Base-by-base conservation (phyloP, 106 monocot species). In the Phalaenopsis aphrodite region DNA sequence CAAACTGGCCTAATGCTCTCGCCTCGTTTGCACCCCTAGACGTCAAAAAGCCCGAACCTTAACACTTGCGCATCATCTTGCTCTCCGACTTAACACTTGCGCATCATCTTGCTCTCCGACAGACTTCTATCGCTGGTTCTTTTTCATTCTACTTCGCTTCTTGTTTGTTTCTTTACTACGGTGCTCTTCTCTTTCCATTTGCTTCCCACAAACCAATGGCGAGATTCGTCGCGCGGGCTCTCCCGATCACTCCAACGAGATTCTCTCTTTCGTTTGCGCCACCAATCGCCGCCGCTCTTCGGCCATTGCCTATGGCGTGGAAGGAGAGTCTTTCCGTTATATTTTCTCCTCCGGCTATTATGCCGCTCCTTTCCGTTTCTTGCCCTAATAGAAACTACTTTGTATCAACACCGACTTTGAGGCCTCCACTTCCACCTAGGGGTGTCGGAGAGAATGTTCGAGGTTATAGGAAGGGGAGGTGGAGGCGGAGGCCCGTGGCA, bases 401-500 rank as follows among this genome's bases (percentile, higher is more conserved):
- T 15, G 12, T 42, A 41, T 39, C 41, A 56, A 12, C 1, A 39
- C 41, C 57, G 21, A 14, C 4, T 58, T 46, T 41, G 5, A 56
- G 57, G 15, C 23, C 18, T 15, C 18, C 78, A 6, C 36, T 39
- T 38, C 56, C 78, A 57, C 41, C 78, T 15, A 42, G 41, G 57
- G 0, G 41, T 83, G 42, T 45, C 38, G 83, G 57, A 84, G 76
- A 48, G 76, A 76, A 30, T 30, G 76, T 49, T 76, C 76, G 76
- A 49, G 24, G 76, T 76, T 76, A 24, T 76, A 76, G 76, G 11
- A 76, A 30, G n/a, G 76, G 84, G 58, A 21, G 52, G 58, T 64
- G 81, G 79, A 77, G 83, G 79, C 68, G 87, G 55, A 77, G 61
- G 77, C 57, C 18, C 5, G 18, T 71, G 81, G 72, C 80, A 18